Base-by-base conservation (phyloP, 140 eudicot genomes). In the Senecio squalidus region DNA sequence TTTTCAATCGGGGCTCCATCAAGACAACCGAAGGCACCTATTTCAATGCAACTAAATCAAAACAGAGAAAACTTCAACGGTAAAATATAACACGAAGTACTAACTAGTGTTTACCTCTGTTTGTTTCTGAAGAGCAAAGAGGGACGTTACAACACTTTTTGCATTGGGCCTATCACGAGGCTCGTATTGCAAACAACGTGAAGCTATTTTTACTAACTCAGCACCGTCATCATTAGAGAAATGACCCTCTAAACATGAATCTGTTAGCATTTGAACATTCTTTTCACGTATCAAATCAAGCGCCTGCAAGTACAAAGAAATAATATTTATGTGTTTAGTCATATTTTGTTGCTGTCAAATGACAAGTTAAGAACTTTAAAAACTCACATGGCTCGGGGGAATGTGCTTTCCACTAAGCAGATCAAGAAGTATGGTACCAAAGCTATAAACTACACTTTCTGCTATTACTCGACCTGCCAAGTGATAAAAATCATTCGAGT, bases 121-220 rank as follows among this genome's bases (percentile, higher is more conserved):
- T 44, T 83, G 86, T 61, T 80, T 83, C 63, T 83, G 92, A 47
- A 83, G 85, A 50, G 84, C 61, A 38, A 68, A 28, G 55, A 83
- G 80, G 64, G 86, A 80, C 18, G 82, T 23, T 13, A 83, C 83
- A 5, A 83, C 54, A 1, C 86, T 66, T 56, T 75, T 76, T 9
- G 84, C 64, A 77, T 76, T 83, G 18, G 92, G 92, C 24, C 92
- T 79, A 58, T 83, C 92, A 39, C 82, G 84, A 6, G 92, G 86
- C 50, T 83, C 92, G 41, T 79, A 83, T 15, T 83, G 86, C 78
- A 83, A 76, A 76, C 92, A 83, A 6, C 84, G 86, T 10, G 92
- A 79, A 47, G 92, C 92, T 58, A 83, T 68, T 43, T 81, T 86
- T 57, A 83, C 81, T 46, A 83, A 58, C 60, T 83, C 92, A 83